A percentile compares a stretch with the other conserved stretches of the same genome.
Conservation (phyloP, 1,284 basidiomycete species). For the Naganishia sp. region DNA sequence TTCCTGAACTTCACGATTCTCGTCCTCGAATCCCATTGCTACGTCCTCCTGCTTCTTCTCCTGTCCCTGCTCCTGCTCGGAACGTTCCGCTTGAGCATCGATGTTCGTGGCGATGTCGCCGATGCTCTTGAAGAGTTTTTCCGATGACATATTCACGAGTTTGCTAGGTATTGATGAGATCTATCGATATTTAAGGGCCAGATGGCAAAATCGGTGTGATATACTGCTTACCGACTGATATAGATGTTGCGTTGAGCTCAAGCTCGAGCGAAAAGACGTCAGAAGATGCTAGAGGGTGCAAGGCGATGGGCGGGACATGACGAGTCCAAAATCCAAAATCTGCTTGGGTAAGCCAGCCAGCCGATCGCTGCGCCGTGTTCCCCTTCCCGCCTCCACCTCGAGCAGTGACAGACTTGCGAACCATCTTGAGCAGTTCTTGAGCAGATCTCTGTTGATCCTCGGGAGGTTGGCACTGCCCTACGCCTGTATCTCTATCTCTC, state of each 20-base stretch:
- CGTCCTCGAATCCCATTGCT: conserved; percentile 56
- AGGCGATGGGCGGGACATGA: neutral
- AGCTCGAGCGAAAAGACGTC: neutral
- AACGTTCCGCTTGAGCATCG: conserved; percentile 41
- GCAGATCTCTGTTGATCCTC: too few relatives aligned
- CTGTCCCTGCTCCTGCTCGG: conserved; percentile 33
- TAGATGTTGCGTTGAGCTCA: neutral
- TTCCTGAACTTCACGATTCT: conserved; percentile 69
- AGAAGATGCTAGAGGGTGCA: conserved; percentile 21
- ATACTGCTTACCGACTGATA: neutral
- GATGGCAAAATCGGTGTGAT: neutral
- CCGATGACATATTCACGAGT: conserved; percentile 27
- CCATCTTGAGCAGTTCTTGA: neutral
- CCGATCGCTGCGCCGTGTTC: neutral
- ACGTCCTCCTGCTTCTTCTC: conserved; percentile 14
- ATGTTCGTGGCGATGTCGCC: conserved; percentile 50
- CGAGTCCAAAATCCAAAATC: neutral
- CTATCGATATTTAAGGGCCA: neutral
- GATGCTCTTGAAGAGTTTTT: conserved; percentile 51
- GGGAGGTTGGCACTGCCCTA: too few relatives aligned
- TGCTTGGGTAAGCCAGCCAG: conserved; percentile 1
- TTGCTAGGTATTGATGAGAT: too few relatives aligned
- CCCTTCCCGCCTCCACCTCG: neutral
- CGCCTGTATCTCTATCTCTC: too few relatives aligned
- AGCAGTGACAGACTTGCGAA: neutral